Evolutionary conservation across 169 alveolate species (phyloP), one percentile per base, ranked within the genome.

Genomic region (Plasmodium gallinaceum): DNA sequence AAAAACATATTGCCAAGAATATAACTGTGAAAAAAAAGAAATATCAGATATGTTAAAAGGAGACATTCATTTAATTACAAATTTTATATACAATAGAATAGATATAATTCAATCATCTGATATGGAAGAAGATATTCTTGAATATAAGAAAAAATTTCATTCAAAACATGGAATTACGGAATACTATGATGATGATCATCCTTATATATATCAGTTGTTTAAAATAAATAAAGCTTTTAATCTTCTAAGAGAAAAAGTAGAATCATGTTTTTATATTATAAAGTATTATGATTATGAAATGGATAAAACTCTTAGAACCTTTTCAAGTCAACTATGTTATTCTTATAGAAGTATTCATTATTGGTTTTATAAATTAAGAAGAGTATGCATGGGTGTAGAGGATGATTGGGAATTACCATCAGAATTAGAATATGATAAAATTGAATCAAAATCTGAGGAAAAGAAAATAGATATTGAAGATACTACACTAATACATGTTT

Each of bases 231-330:
- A 22, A 1, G 26, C 32, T 37, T 66, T 66, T 37, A 4, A 9
- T 39, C 14, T 37, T 2, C 22, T 66, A 37, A n/a, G 58, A n/a
- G 48, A 14, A 16, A n/a, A 18, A 18, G 18, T 66, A 37, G 32
- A 37, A 12, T 18, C 16, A 4, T 16, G 39, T 14, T 20, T 5
- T 5, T 20, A 10, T 3, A 14, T 66, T 7, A 66, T 66, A n/a
- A 45, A 32, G 7, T 66, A 37, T 22, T 66, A 43, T 45, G 75
- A 66, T 66, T 66, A 18, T 66, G 52, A 66, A 37, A 66, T 66
- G 75, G 75, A 66, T 45, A 37, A 52, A 32, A 66, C 39, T 37
- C 7, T 66, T 14, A 66, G 75, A 7, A 43, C 39, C 54, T 60
- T 20, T 60, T 39, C 54, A 66, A 37, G 18, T 14, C 54, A 32